These are phyloP conservation scores for Phialophora macrospora DNA, from an alignment of 2,329 filamentous ascomycete genomes.

Conservation along the genomic window DNA sequence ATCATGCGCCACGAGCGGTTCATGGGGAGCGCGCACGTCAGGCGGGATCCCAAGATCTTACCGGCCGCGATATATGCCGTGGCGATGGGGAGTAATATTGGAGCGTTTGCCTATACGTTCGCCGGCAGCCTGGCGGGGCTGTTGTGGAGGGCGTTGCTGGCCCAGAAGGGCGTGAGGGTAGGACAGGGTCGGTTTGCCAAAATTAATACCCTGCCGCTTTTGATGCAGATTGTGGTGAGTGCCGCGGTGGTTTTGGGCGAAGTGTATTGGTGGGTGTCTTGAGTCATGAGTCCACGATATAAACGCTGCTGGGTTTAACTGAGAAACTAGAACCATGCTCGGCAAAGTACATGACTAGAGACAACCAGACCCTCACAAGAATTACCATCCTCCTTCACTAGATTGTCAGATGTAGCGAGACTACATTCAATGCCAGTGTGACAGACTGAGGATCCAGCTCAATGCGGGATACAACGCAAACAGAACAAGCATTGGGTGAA, in stretches of 20 bases:
- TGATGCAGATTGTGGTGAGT: constrained; percentile 37
- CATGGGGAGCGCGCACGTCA: constrained; percentile 24
- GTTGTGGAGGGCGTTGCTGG: constrained; percentile 36
- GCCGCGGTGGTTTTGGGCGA: constrained; percentile 37
- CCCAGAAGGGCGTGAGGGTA: constrained; percentile 36
- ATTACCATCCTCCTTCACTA: background rate
- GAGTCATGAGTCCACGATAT: background rate
- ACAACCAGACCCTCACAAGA: background rate
- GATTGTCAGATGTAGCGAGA: too few relatives aligned
- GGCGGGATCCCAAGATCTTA: constrained; percentile 30
- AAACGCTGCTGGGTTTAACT: too few relatives aligned
- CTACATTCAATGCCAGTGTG: too few relatives aligned
- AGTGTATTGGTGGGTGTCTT: constrained; percentile 36
- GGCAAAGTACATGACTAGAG: background rate
- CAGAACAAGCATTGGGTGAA: too few relatives aligned
- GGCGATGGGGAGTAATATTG: constrained; percentile 40
- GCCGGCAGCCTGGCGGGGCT: constrained; percentile 38
- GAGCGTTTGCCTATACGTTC: constrained; percentile 40
- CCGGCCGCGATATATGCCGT: constrained; percentile 35
- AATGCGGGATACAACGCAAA: background rate
- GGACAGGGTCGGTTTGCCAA: constrained; percentile 37
- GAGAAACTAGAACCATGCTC: background rate
- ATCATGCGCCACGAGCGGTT: constrained; percentile 37
- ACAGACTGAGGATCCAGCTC: background rate
- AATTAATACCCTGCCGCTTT: constrained; percentile 36